phyloP scores from a whole-genome alignment of 1,284 basidiomycete genomes.

The Cystobasidiaceae sp. region DNA sequence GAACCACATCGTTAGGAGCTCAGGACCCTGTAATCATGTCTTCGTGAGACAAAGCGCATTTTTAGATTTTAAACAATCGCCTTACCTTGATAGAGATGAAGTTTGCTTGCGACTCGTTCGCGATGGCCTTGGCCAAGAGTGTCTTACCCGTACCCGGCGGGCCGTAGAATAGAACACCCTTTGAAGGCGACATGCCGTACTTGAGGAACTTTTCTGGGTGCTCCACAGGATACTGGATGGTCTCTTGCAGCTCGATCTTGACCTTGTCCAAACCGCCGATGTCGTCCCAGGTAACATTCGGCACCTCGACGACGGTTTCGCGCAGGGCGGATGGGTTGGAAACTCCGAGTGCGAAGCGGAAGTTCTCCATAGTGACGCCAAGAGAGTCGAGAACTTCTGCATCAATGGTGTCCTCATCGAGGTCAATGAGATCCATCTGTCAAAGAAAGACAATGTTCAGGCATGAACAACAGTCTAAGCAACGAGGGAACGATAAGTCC shows the following conservation, averaged over 20 bases:
- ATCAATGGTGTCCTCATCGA: slow-evolving; percentile 77
- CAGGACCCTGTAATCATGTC: slow-evolving; percentile 31
- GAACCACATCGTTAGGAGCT: slow-evolving; percentile 88
- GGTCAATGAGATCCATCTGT: slow-evolving; percentile 44
- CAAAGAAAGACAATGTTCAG: neutral
- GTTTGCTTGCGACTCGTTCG: slow-evolving; percentile 99
- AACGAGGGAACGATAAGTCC: slow-evolving; percentile 54
- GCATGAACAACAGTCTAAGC: too few relatives aligned
- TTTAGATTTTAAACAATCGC: slow-evolving; percentile 31
- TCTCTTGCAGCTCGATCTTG: slow-evolving; percentile 98
- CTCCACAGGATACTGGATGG: slow-evolving; percentile 98
- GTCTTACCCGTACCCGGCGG: slow-evolving; percentile 97
- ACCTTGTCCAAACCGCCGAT: slow-evolving; percentile 99
- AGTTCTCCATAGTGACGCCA: slow-evolving; percentile 97
- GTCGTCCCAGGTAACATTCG: slow-evolving; percentile 96
- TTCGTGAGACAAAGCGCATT: too few relatives aligned
- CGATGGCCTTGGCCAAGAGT: slow-evolving; percentile 90
- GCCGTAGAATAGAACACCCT: slow-evolving; percentile 96
- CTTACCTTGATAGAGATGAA: slow-evolving; percentile 85
- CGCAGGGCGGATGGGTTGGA: slow-evolving; percentile 95
- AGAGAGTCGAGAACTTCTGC: slow-evolving; percentile 93
- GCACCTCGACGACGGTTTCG: slow-evolving; percentile 93
- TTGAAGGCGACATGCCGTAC: slow-evolving; percentile 98
- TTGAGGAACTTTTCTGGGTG: slow-evolving; percentile 99
- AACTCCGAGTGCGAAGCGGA: slow-evolving; percentile 88